Evolutionary conservation across 2,329 filamentous ascomycete species (phyloP).

Genomic region (Calonectria pauciramosa): DNA sequence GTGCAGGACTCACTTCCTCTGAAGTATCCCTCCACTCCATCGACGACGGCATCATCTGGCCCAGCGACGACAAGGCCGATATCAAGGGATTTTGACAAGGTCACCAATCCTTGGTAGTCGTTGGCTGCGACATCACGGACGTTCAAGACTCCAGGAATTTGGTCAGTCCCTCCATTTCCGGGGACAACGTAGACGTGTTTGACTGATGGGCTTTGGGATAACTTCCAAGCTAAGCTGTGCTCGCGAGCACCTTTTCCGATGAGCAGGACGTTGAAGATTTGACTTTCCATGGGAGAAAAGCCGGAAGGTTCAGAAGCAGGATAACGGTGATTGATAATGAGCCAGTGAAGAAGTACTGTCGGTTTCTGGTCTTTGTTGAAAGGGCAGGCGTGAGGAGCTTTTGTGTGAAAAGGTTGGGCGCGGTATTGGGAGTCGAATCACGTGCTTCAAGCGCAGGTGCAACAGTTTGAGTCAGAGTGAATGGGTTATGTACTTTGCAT

Average conservation of each 20-base stretch:
- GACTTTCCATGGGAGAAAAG: background rate
- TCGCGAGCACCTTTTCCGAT: background rate
- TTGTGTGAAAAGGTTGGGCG: no score
- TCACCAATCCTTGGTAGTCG: background rate
- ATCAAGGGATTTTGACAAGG: slow-evolving; percentile 63
- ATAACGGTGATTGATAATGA: no score
- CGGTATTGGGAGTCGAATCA: no score
- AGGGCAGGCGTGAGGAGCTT: no score
- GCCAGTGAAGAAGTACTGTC: no score
- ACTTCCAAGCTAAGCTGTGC: background rate
- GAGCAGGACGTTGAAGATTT: background rate
- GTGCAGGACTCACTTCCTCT: slow-evolving; percentile 50
- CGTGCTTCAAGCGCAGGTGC: no score
- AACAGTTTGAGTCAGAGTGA: no score
- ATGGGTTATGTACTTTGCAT: no score
- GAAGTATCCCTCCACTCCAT: slow-evolving; percentile 81
- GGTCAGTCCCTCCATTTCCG: background rate
- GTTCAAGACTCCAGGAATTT: background rate
- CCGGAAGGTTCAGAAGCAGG: no score
- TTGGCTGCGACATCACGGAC: background rate
- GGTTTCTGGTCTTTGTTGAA: no score
- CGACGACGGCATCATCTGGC: slow-evolving; percentile 80
- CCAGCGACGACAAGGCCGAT: slow-evolving; percentile 81
- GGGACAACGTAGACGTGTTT: background rate
- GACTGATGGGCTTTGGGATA: background rate